Evolutionary conservation across 2,329 filamentous ascomycete species (phyloP), one percentile per base, ranked within the genome.

Genomic region (Diaporthe destruens): DNA sequence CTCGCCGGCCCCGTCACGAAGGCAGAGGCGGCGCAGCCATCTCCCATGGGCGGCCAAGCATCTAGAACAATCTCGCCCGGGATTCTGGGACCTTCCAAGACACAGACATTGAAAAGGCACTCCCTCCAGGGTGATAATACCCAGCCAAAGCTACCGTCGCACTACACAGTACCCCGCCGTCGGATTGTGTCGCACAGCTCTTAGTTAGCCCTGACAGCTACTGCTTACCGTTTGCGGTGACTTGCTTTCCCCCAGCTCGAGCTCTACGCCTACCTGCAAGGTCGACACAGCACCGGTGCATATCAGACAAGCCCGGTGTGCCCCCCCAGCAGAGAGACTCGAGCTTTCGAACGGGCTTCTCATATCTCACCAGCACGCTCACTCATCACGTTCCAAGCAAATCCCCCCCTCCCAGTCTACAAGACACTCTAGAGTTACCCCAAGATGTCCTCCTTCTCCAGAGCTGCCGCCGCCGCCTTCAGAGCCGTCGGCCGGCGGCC

Each of bases 1-100:
- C 51, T 73, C 68, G 67, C 54, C 16, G 11, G 25, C 51, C 16
- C 25, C n/a, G 18, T 36, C 39, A 61, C 18, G 29, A 54, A n/a
- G 32, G 29, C 65, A 55, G 44, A 53, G 39, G 36, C 39, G 54
- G 47, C 54, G 36, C 29, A 18, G 36, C 56, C 56, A 42, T 18
- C 23, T 32, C 25, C 32, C 39, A 20, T 51, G 25, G 39, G 14
- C 5, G 44, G n/a, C 42, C 55, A 53, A 61, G 44, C 69, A 57
- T 71, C 69, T 71, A 71, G 69, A 71, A 71, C 69, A 49, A 23
- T 67, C 69, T 56, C 29, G 36, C 67, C 55, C 55, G 54, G 20
- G n/a, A 3, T 71, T 14, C 57, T 53, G 51, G 69, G 57, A 34
- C 34, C 25, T 16, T 36, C 16, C 47, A n/a, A 18, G 57, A 57